A percentile compares a stretch with the other conserved stretches of the same genome.
phyloP scores from a whole-genome alignment of 805 yeast species.

The Peterozyma xylosa region DNA sequence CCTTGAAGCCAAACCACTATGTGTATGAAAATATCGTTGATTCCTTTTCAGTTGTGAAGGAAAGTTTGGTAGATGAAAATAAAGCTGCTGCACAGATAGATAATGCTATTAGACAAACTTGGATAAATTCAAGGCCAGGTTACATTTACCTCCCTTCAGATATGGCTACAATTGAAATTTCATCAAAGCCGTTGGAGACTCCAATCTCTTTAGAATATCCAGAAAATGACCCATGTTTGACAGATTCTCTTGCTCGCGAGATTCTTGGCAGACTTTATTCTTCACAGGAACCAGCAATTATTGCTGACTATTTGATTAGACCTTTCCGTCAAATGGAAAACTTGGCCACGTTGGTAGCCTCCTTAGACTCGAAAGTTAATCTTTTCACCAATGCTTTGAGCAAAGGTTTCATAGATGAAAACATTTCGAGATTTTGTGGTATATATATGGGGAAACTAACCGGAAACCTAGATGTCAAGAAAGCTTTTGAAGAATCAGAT shows the following conservation, averaged over 20 bases:
- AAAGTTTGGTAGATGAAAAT: constrained; percentile 33
- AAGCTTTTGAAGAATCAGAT: constrained; percentile 18
- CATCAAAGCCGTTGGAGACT: constrained; percentile 24
- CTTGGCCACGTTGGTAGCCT: constrained; percentile 22
- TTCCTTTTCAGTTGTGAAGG: constrained; percentile 48
- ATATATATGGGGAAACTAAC: constrained; percentile 30
- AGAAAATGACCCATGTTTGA: constrained; percentile 15
- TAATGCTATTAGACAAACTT: constrained; percentile 47
- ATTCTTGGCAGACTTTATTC: constrained; percentile 30
- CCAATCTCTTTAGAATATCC: constrained; percentile 18
- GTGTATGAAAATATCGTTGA: constrained; percentile 59
- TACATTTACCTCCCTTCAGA: constrained; percentile 74
- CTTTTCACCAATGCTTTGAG: constrained; percentile 31
- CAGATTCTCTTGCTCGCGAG: constrained; percentile 17
- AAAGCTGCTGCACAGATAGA: constrained; percentile 61
- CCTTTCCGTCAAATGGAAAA: constrained; percentile 26
- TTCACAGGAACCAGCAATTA: constrained; percentile 27
- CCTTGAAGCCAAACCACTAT: constrained; percentile 46
- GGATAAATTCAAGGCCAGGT: constrained; percentile 69
- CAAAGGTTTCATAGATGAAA: constrained; percentile 32
- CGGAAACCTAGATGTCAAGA: constrained; percentile 22
- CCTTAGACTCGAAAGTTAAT: constrained; percentile 27
- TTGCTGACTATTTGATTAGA: constrained; percentile 33
- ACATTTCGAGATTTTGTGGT: constrained; percentile 34
- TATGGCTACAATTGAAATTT: constrained; percentile 37